Base-by-base conservation (phyloP, 192 early-diverging fungal genomes). In the Entophlyctis luteolus region DNA sequence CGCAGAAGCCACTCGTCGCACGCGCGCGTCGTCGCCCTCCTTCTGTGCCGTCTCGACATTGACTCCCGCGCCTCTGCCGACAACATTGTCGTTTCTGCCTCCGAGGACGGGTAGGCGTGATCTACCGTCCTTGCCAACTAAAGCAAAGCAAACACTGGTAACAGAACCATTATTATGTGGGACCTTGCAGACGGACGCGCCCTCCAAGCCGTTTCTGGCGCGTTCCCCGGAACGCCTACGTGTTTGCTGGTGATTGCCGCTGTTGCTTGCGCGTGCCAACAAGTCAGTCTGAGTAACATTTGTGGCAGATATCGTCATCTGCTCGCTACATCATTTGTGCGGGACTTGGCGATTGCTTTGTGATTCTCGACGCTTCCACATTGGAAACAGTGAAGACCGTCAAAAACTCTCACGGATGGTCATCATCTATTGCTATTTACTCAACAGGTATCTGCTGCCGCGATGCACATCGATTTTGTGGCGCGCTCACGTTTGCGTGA, bases 161-260 rank as follows among this genome's bases (percentile, higher is more conserved):
- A 36, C 33, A 36, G 27, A n/a, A 22, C 29, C 8, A 6, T 74
- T 42, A 66, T 70, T 23, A 72, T 80, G 73, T 80, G 79, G 79
- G 79, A 78, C 55, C 18, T 80, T 20, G 35, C 22, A 1, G 79
- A 80, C 48, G 79, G 79, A n/a, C 73, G 79, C 23, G 76, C 73
- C 28, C 59, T 80, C 22, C 68, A 70, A 36, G 46, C 65, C 2
- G 58, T 57, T 38, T 12, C 62, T 12, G 49, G 38, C 1, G 79
- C 74, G 6, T 75, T 75, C 37, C 54, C 54, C 2, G 76, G 67
- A 20, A 3, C 49, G 16, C 53, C 65, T 10, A 71, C 58, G 1
- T 56, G 32, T 6, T 45, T 72, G 25, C 6, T 29, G 57, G 68
- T 73, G 28, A 52, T 22, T 23, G 8, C n/a, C n/a, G n/a, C n/a